These are phyloP conservation scores for Paracorniculantispora psalliotae DNA, from an alignment of 2,329 filamentous ascomycete genomes.

Conservation along the genomic window DNA sequence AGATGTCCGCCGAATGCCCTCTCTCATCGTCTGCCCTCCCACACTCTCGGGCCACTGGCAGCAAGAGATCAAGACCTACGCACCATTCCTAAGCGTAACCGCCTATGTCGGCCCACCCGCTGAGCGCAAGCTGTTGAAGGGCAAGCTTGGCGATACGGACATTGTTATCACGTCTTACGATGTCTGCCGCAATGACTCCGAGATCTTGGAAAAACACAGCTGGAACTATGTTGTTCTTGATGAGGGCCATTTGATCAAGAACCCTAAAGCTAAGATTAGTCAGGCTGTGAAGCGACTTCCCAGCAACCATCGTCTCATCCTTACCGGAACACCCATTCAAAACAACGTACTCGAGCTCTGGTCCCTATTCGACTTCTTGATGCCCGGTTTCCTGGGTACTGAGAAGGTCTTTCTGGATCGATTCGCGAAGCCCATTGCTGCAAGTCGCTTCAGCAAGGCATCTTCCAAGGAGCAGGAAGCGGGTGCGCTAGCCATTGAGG, in stretches of 20 bases:
- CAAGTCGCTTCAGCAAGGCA: conserved; percentile 91
- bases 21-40: conserved; percentile 91
- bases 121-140: conserved; percentile 68
- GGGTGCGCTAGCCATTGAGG: conserved; percentile 91
- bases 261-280: conserved; percentile 93
- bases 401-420: conserved; percentile 94
- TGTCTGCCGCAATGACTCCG: conserved; percentile 93
- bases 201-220: conserved; percentile 72
- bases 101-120: conserved; percentile 86
- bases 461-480: conserved; percentile 98
- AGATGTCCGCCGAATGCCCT: conserved; percentile 76
- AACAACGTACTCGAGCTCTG: conserved; percentile 96
- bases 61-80: conserved; percentile 93
- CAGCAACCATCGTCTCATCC: conserved; percentile 91
- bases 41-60: conserved; percentile 98
- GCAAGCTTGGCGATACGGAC: conserved; percentile 70
- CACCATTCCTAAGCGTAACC: conserved; percentile 84
- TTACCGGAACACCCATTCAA: conserved; percentile 95
- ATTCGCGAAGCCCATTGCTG: conserved; percentile 91
- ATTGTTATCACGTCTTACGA: conserved; percentile 98
- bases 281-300: conserved; percentile 83
- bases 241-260: conserved; percentile 98
- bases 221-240: conserved; percentile 99
- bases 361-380: conserved; percentile 97
- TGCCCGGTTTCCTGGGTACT: conserved; percentile 95